Base-by-base conservation (phyloP, 768 basidiomycete species). In the Ramaria sp. region DNA sequence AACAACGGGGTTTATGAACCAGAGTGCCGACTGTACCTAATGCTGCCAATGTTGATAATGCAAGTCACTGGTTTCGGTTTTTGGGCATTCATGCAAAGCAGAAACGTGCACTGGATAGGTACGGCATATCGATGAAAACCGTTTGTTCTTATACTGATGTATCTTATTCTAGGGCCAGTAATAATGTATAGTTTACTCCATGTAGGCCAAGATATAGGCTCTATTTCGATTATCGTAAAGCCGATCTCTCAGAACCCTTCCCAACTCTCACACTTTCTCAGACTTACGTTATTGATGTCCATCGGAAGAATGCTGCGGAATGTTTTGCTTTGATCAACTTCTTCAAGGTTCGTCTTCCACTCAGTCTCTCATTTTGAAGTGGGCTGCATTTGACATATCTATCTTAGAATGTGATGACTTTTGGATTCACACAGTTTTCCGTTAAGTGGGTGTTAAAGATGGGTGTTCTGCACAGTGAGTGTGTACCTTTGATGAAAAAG, bases 351-450 rank as follows among this genome's bases (percentile, higher is more conserved):
- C 18, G 7, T 18, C 18, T 7, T 18, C 20, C 9, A 7, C 20
- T 8, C 20, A 44, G 9, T 44, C 7, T 8, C 20, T 7, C 20
- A 44, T 7, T 7, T 9, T 20, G 42, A 44, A 8, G n/a, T 18
- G 42, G 9, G 8, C 42, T n/a, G n/a, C 24, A 24, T 44, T 9
- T 24, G 71, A 72, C 58, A 73, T 70, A 28, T 72, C 72, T 60
- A 73, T 73, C 57, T 71, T 70, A 5, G 72, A n/a, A n/a, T 71
- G 58, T 69, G 71, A 34, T 71, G 73, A 67, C 66, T 74, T 42
- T n/a, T n/a, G n/a, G n/a, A n/a, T n/a, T n/a, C n/a, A n/a, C n/a
- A n/a, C n/a, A n/a, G n/a, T n/a, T n/a, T n/a, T n/a, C n/a, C n/a
- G n/a, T n/a, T n/a, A n/a, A n/a, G n/a, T n/a, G n/a, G n/a, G n/a